Evolutionary conservation across 192 early-diverging fungal species (phyloP), one percentile per base, ranked within the genome.

Genomic region (Coemansia sp.): DNA sequence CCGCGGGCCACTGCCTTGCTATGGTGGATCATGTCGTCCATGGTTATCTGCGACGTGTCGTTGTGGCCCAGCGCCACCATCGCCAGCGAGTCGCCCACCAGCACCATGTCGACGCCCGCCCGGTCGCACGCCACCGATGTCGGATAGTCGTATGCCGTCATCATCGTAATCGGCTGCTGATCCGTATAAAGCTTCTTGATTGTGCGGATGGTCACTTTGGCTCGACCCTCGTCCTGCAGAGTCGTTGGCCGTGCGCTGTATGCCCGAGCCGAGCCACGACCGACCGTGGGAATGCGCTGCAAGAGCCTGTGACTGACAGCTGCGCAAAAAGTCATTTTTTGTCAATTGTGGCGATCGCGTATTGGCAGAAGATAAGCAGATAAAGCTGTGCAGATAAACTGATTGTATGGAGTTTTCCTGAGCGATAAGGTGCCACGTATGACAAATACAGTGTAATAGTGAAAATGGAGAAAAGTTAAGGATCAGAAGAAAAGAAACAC

Each of bases 81-180:
- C 11, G 94, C 97, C 54, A 98, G 78, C 2, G 92, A 94, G 74
- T 98, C 97, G 17, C 97, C 97, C 3, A 99, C 94, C 8, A 99
- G 85, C 57, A 83, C 83, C 68, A 93, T 86, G 64, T 99, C 97
- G 61, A 95, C 85, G 14, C 89, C 92, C 0, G 91, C 84, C 38
- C 87, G 84, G 57, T 98, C 96, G 54, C 85, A 89, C 17, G 94
- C 85, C 25, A 93, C 73, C 2, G 88, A 90, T 12, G 93, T 91
- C 38, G 97, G 94, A 64, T 97, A 99, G 80, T 99, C 96, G 67
- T 95, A 89, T 4, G 97, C 97, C 1, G 97, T 99, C 88, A 98
- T 91, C 76, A 98, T 85, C 0, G 94, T 85, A 45, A 99, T 93
- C 9, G 94, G 93, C 62, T 87, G 88, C 22, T 75, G 60, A 23